Percentiles rank a stretch among this genome's conserved stretches.
Conservation (phyloP, 148 eudicot species). For the Rhododendron williamsianum region DNA sequence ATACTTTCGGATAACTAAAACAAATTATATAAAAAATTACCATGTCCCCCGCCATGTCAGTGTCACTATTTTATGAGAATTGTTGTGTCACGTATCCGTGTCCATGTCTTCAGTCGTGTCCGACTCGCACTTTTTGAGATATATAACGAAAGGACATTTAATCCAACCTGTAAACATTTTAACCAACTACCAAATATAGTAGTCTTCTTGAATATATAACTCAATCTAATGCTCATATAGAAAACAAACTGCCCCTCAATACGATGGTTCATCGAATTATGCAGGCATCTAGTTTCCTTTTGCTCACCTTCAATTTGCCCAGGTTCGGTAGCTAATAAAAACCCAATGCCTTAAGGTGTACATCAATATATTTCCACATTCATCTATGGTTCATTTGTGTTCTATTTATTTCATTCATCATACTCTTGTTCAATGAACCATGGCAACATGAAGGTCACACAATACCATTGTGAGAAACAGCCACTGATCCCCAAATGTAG, state of each 20-base stretch:
- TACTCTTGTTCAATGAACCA: neutral
- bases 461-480: neutral
- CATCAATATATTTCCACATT: neutral
- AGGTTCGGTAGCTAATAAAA: neutral
- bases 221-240: neutral
- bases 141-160: too few relatives aligned
- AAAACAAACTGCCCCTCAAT: neutral
- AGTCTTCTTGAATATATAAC: neutral
- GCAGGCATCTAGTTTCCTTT: neutral
- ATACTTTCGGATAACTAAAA: too few relatives aligned
- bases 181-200: too few relatives aligned
- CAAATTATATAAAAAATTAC: too few relatives aligned
- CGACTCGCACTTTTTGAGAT: too few relatives aligned
- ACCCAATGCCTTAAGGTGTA: neutral
- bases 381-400: neutral
- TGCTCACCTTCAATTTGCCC: neutral
- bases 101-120: too few relatives aligned
- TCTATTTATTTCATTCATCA: too few relatives aligned
- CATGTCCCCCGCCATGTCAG: too few relatives aligned
- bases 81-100: too few relatives aligned
- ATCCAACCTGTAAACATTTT: too few relatives aligned
- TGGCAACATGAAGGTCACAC: neutral
- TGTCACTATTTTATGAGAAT: too few relatives aligned
- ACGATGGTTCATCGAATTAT: neutral
- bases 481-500: neutral